A percentile compares a stretch with the other conserved stretches of the same genome.
These are phyloP conservation scores for Ophiostoma angusticollis DNA, from an alignment of 2,329 filamentous ascomycete species.

Conservation along the genomic window DNA sequence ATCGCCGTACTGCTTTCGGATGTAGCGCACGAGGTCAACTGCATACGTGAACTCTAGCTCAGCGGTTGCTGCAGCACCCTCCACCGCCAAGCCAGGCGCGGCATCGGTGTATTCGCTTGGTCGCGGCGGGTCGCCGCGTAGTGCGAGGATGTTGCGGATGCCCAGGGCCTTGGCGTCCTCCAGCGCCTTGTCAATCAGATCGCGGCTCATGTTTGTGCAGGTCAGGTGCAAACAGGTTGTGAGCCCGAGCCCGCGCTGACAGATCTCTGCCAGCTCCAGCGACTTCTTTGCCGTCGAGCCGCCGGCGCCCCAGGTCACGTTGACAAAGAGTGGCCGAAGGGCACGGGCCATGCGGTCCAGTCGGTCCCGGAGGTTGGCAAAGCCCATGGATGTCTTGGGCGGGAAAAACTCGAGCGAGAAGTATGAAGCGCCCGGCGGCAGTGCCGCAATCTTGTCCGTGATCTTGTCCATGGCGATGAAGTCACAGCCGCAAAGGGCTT, in stretches of 20 bases:
- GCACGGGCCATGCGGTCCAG: constrained; percentile 91
- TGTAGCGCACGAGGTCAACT: constrained; percentile 79
- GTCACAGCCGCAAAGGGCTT: no score
- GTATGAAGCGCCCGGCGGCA: constrained; percentile 71
- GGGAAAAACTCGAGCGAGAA: constrained; percentile 99
- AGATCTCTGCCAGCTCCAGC: constrained; percentile 87
- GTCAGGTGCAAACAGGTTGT: constrained; percentile 95
- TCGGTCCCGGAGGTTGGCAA: constrained; percentile 69
- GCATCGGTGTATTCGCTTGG: constrained; percentile 69
- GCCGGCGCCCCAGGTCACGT: constrained; percentile 94
- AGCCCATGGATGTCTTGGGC: constrained; percentile 87
- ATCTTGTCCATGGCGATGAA: constrained; percentile 74
- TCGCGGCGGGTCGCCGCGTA: constrained; percentile 82
- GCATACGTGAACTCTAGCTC: constrained; percentile 81
- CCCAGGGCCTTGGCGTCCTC: constrained; percentile 84
- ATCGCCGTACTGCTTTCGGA: constrained; percentile 71
- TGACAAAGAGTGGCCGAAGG: constrained; percentile 85
- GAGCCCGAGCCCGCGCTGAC: constrained; percentile 78
- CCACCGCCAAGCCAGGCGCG: constrained; percentile 23
- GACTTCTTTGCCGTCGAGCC: constrained; percentile 85
- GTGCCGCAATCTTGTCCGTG: constrained; percentile 84
- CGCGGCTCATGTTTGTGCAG: constrained; percentile 92
- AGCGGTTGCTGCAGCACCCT: constrained; percentile 42
- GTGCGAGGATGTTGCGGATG: constrained; percentile 83
- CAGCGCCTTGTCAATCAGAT: constrained; percentile 74